Conservation (phyloP, 2,329 filamentous ascomycete genomes). For the Chlorencoelia australis region DNA sequence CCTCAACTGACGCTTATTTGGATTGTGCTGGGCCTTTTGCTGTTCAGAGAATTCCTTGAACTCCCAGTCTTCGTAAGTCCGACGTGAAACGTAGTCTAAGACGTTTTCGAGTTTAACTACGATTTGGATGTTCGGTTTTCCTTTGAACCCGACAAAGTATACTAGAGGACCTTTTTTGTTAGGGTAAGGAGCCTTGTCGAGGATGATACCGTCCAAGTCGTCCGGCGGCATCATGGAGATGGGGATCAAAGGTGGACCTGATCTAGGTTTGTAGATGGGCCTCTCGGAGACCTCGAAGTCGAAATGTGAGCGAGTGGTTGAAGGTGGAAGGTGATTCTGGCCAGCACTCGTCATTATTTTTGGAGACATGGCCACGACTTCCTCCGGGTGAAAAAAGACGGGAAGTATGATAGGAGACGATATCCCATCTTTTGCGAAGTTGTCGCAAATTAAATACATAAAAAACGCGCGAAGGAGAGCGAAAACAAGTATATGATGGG, state of each 20-base stretch:
- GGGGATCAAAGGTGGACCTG: conserved; percentile 38
- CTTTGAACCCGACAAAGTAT: conserved; percentile 19
- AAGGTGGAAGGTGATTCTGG: too few species aligned
- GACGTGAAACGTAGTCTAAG: conserved; percentile 48
- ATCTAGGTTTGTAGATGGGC: conserved; percentile 34
- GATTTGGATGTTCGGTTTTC: conserved; percentile 37
- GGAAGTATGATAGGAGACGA: neutral
- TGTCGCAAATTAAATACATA: too few species aligned
- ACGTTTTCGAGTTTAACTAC: conserved; percentile 39
- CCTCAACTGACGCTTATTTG: too few species aligned
- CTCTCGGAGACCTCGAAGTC: conserved; percentile 23
- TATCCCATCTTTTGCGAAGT: neutral
- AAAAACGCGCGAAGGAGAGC: too few species aligned
- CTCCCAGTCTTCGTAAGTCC: conserved; percentile 47
- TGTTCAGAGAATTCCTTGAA: conserved; percentile 25
- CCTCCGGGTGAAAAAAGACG: too few species aligned
- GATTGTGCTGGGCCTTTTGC: too few species aligned
- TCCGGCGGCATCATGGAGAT: conserved; percentile 38
- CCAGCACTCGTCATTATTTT: too few species aligned
- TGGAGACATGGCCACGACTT: too few species aligned
- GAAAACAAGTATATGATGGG: too few species aligned
- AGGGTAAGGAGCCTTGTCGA: conserved; percentile 41
- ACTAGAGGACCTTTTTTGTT: conserved; percentile 11
- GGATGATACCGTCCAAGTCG: conserved; percentile 44
- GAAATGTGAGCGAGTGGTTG: conserved; percentile 8